Evolutionary conservation across 768 basidiomycete genomes (phyloP).

Genomic region (Suillus hirtellus): DNA sequence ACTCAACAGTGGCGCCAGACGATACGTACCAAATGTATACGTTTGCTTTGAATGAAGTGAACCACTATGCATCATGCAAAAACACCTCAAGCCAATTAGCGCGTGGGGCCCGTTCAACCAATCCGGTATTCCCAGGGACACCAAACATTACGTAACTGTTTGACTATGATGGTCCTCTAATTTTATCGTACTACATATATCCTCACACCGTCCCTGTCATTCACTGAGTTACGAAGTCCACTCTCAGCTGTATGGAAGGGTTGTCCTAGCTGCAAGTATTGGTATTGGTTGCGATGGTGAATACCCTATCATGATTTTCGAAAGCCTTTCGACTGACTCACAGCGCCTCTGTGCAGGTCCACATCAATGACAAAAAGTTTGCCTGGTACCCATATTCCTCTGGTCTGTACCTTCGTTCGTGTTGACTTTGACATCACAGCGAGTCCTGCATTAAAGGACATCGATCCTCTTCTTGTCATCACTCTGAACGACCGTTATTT

Average conservation of each 20-base stretch:
- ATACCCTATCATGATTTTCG: slow-evolving; percentile 1
- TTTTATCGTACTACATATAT: background rate
- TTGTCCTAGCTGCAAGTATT: background rate
- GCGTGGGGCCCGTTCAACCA: background rate
- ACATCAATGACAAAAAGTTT: slow-evolving; percentile 70
- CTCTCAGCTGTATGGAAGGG: slow-evolving; percentile 4
- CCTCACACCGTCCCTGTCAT: background rate
- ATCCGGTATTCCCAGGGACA: background rate
- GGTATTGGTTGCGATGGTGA: slow-evolving; percentile 21
- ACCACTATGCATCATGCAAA: background rate
- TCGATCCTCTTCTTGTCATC: slow-evolving; percentile 84
- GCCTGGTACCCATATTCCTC: slow-evolving; percentile 57
- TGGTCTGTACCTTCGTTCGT: slow-evolving; percentile 4
- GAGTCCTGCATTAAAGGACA: slow-evolving; percentile 95
- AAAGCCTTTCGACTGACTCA: background rate
- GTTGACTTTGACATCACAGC: slow-evolving; percentile 40
- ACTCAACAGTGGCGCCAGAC: too few species aligned
- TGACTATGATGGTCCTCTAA: background rate
- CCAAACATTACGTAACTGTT: background rate
- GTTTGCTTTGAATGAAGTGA: background rate
- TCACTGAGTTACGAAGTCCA: background rate
- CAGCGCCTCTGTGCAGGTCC: slow-evolving; percentile 45
- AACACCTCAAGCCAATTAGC: background rate
- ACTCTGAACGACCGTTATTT: slow-evolving; percentile 86
- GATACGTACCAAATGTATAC: too few species aligned